Percentiles rank a stretch among this genome's conserved stretches.
Evolutionary conservation across 2,329 filamentous ascomycete species (phyloP).

Genomic region (Tolypocladium cylindrosporum): DNA sequence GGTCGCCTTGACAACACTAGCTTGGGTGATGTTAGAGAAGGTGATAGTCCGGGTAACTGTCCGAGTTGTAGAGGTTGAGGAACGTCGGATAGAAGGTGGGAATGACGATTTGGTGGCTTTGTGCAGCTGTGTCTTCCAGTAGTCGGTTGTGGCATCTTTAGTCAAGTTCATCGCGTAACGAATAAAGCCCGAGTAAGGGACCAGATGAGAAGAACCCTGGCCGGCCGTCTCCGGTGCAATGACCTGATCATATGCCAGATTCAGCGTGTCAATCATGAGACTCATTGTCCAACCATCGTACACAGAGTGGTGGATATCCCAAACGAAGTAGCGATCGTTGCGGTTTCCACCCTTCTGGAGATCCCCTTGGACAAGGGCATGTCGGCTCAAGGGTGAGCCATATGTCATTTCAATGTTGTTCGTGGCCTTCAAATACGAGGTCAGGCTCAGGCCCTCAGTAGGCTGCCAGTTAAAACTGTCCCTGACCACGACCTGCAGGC

Average conservation of each 20-base stretch:
- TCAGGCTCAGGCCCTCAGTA: neutral
- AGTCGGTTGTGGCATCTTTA: neutral
- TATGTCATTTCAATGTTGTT: neutral
- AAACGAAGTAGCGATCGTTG: neutral
- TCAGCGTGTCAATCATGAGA: neutral
- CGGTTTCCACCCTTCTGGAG: neutral
- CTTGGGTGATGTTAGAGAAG: neutral
- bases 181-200: neutral
- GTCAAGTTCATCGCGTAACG: neutral
- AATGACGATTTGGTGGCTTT: neutral
- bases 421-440: neutral
- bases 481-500: slow-evolving; percentile 1
- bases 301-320: neutral
- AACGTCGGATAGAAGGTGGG: neutral
- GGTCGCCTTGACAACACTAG: neutral
- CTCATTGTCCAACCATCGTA: neutral
- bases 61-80: neutral
- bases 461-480: neutral
- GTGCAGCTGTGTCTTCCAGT: neutral
- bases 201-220: neutral
- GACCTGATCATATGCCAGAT: neutral
- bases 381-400: neutral
- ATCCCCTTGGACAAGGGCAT: neutral
- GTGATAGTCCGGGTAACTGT: neutral
- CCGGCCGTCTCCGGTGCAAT: no score